Conservation (phyloP, 345 rosid genomes). For the Reutealis trisperma region DNA sequence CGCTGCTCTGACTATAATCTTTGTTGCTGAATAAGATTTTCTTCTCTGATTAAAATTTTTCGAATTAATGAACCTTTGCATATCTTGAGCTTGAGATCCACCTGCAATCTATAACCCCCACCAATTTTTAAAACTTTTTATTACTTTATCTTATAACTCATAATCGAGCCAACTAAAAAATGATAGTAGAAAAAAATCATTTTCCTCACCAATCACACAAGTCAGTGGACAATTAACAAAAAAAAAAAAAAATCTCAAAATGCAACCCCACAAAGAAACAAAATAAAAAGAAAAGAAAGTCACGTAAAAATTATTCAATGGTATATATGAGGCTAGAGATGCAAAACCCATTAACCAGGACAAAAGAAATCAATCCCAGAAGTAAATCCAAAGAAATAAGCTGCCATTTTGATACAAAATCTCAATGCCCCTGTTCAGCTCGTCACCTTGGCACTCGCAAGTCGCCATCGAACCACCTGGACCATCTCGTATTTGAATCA, state of each 20-base stretch:
- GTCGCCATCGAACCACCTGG: too few relatives aligned
- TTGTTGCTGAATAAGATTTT: slow-evolving; percentile 21
- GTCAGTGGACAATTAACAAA: neutral
- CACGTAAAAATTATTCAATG: slow-evolving; percentile 22
- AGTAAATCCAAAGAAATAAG: slow-evolving; percentile 17
- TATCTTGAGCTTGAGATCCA: slow-evolving; percentile 38
- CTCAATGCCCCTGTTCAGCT: too few relatives aligned
- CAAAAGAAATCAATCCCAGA: slow-evolving; percentile 15
- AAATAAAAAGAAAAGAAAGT: neutral
- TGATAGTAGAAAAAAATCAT: neutral
- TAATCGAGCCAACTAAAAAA: neutral
- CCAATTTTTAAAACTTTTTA: neutral
- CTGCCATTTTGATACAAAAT: too few relatives aligned
- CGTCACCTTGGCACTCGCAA: too few relatives aligned
- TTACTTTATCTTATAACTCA: too few relatives aligned
- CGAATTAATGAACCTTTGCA: slow-evolving; percentile 30
- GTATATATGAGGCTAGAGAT: slow-evolving; percentile 20
- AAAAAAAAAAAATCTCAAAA: too few relatives aligned
- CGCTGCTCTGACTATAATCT: slow-evolving; percentile 27
- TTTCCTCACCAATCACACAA: slow-evolving; percentile 11
- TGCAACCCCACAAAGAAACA: neutral
- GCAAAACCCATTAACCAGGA: slow-evolving; percentile 15
- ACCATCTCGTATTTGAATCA: too few relatives aligned
- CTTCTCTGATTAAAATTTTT: slow-evolving; percentile 32
- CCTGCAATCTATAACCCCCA: slow-evolving; percentile 21